Evolutionary conservation across 23 red algal species (phyloP).

Genomic region (Cyanidioschyzon merolae): DNA sequence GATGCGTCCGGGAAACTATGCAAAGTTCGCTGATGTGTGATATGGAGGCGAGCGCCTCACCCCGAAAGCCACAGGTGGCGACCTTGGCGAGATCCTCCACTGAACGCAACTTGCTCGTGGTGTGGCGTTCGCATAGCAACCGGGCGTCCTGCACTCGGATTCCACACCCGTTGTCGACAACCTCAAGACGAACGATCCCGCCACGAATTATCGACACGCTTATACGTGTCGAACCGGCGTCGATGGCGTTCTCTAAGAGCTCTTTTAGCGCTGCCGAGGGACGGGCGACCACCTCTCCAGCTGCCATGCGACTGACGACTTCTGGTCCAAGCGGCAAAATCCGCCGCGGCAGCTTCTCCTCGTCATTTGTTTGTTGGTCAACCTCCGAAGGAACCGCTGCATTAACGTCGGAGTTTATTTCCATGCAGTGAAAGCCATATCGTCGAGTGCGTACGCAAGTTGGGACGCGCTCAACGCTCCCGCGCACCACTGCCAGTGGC

Average conservation of each 20-base stretch:
- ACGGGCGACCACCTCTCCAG: slow-evolving; percentile 76
- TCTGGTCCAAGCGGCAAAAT: slow-evolving; percentile 47
- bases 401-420: not conserved
- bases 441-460: too few relatives aligned
- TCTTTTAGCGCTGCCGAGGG: slow-evolving; percentile 83
- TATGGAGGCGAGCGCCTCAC: slow-evolving; percentile 90
- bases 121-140: slow-evolving; percentile 56
- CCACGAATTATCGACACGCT: slow-evolving; percentile 38
- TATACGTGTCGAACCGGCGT: slow-evolving; percentile 62
- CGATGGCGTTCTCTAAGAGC: slow-evolving; percentile 88
- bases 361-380: not conserved
- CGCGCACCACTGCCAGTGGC: too few relatives aligned
- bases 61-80: slow-evolving; percentile 81
- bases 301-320: slow-evolving; percentile 68
- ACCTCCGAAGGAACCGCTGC: not conserved
- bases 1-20: slow-evolving; percentile 34
- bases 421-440: too few relatives aligned
- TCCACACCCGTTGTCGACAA: slow-evolving; percentile 70
- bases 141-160: slow-evolving; percentile 51
- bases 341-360: not conserved
- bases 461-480: too few relatives aligned
- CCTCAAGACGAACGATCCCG: slow-evolving; percentile 40
- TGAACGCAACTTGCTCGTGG: slow-evolving; percentile 59
- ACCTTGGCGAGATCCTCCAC: slow-evolving; percentile 49
- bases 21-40: slow-evolving; percentile 57